A percentile compares a stretch with the other conserved stretches of the same genome.
phyloP scores from a whole-genome alignment of 305 asterid genomes.

The Lippia alba region DNA sequence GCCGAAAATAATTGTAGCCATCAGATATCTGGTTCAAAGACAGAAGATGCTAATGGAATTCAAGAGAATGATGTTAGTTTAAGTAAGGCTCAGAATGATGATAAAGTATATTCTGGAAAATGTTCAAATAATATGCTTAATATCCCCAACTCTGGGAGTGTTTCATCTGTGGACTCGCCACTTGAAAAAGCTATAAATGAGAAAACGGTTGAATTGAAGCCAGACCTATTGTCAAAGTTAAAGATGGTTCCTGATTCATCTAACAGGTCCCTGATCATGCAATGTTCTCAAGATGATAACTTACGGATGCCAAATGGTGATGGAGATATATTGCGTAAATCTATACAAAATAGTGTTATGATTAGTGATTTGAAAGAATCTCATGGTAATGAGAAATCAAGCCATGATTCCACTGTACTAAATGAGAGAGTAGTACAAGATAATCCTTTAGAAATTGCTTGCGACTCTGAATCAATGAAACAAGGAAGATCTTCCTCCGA shows the following conservation, averaged over 20 bases:
- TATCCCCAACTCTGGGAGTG: conserved; percentile 42
- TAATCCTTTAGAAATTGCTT: conserved; percentile 51
- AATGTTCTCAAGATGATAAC: neutral
- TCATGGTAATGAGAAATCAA: conserved; percentile 45
- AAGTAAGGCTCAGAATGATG: conserved; percentile 47
- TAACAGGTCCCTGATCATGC: conserved; percentile 34
- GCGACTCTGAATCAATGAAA: conserved; percentile 42
- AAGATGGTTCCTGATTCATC: conserved; percentile 38
- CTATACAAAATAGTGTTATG: conserved; percentile 42
- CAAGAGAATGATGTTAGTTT: conserved; percentile 47
- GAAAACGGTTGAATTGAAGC: conserved; percentile 44
- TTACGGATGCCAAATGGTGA: neutral
- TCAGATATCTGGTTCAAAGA: conserved; percentile 46
- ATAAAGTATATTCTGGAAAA: conserved; percentile 45
- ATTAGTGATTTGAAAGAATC: conserved; percentile 46
- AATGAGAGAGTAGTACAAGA: conserved; percentile 45
- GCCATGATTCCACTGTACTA: conserved; percentile 39
- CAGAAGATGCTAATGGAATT: conserved; percentile 43
- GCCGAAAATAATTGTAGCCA: conserved; percentile 38
- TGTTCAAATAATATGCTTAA: conserved; percentile 44
- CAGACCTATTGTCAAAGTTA: conserved; percentile 40
- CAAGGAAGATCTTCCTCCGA: conserved; percentile 46
- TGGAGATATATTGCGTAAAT: conserved; percentile 28
- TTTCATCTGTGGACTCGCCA: conserved; percentile 46
- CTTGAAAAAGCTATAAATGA: conserved; percentile 40